Percentiles rank a stretch among this genome's conserved stretches.
phyloP scores from a whole-genome alignment of 163 green algal genomes.

The Chloromonas sp. region DNA sequence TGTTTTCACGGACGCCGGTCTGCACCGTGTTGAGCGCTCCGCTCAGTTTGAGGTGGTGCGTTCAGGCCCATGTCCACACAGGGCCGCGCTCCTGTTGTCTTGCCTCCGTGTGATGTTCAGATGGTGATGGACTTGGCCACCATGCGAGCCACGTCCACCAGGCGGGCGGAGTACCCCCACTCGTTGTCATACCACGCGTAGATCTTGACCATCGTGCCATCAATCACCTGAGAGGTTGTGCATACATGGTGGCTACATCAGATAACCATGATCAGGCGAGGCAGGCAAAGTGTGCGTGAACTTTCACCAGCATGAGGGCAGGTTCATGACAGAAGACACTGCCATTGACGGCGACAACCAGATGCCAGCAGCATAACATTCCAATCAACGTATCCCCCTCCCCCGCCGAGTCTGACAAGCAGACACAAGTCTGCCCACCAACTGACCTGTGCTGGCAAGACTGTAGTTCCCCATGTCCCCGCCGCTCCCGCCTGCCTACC shows the following conservation, averaged over 20 bases:
- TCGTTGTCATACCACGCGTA: constrained; percentile 90
- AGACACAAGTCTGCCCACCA: constrained; percentile 22
- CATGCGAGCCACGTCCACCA: constrained; percentile 57
- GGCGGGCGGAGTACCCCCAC: constrained; percentile 64
- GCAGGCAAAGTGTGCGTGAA: too few species aligned
- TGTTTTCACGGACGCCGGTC: too few species aligned
- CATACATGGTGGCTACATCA: too few species aligned
- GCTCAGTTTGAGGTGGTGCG: too few species aligned
- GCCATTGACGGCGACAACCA: not conserved
- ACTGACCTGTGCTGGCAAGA: not conserved
- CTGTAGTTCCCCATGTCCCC: not conserved
- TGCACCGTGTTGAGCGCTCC: too few species aligned
- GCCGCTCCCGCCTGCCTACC: constrained; percentile 15
- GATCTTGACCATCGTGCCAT: constrained; percentile 79
- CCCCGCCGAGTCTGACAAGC: constrained; percentile 12
- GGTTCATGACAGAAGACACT: too few species aligned
- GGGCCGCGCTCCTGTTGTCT: too few species aligned
- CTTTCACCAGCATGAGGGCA: too few species aligned
- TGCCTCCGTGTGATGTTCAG: not conserved
- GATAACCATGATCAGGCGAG: too few species aligned
- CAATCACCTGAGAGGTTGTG: constrained; percentile 55
- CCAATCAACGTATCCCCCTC: not conserved
- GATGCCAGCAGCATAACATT: not conserved
- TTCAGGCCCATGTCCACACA: too few species aligned
- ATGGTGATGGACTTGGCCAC: constrained; percentile 64